A percentile compares a stretch with the other conserved stretches of the same genome.
phyloP scores from a whole-genome alignment of 768 basidiomycete genomes.

The Kondoa subrosea region DNA sequence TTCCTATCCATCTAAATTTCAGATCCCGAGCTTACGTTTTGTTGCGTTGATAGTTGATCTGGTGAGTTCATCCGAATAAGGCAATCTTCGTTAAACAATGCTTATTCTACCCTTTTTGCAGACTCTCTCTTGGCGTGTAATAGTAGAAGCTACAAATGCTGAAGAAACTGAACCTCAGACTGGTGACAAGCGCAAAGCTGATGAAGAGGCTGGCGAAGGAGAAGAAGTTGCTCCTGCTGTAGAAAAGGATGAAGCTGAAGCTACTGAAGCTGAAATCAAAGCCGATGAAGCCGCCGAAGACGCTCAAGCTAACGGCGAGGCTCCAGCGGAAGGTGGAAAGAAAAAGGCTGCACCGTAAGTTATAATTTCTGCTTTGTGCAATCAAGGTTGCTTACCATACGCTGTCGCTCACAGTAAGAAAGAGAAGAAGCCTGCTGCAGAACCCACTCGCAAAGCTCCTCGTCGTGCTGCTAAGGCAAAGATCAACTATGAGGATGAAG shows the following conservation, averaged over 20 bases:
- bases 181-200: neutral
- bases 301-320: constrained; percentile 11
- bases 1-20: too few relatives aligned
- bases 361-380: neutral
- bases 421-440: neutral
- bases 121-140: neutral
- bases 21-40: too few relatives aligned
- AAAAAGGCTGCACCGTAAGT: neutral
- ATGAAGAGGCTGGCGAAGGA: neutral
- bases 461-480: neutral
- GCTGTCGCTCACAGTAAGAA: too few relatives aligned
- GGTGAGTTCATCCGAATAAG: neutral
- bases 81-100: neutral
- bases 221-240: neutral
- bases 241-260: neutral
- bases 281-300: neutral
- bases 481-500: neutral
- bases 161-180: neutral
- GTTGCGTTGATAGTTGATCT: too few relatives aligned
- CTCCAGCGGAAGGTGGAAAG: neutral
- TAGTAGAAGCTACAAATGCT: too few relatives aligned
- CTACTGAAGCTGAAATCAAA: neutral
- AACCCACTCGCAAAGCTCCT: neutral
- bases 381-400: too few relatives aligned
- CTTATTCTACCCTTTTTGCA: neutral